A percentile compares a stretch with the other conserved stretches of the same genome.
phyloP scores from a whole-genome alignment of 495 filamentous ascomycete species.

The Penicillium canariense region DNA sequence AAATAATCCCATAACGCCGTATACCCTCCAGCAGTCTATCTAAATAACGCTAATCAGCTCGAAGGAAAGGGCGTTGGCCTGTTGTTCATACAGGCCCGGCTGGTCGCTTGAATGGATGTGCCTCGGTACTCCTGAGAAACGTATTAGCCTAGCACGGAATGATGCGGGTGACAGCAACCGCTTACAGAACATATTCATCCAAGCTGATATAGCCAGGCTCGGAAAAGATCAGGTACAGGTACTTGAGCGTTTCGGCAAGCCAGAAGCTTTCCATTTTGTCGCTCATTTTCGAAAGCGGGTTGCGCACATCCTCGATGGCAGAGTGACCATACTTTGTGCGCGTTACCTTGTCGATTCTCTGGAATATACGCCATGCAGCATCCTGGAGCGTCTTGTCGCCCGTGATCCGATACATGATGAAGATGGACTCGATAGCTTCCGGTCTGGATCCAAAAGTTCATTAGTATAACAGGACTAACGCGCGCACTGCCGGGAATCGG shows the following conservation, averaged over 20 bases:
- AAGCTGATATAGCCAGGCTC: conserved; percentile 65
- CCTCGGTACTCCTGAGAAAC: conserved; percentile 64
- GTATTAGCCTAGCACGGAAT: conserved; percentile 12
- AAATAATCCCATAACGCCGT: too few species aligned
- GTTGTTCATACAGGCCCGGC: background rate
- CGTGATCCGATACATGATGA: conserved; percentile 73
- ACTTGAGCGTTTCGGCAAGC: conserved; percentile 84
- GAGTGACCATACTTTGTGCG: conserved; percentile 58
- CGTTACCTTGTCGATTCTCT: conserved; percentile 58
- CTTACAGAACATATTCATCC: conserved; percentile 65
- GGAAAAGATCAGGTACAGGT: conserved; percentile 87
- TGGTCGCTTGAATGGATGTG: conserved; percentile 65
- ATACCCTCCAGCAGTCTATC: too few species aligned
- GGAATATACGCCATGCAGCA: conserved; percentile 75
- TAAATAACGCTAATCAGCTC: background rate
- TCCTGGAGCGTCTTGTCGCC: conserved; percentile 65
- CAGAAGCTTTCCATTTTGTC: conserved; percentile 59
- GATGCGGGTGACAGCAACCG: background rate
- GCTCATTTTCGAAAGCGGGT: conserved; percentile 26
- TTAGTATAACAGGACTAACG: background rate
- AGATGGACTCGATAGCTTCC: conserved; percentile 71
- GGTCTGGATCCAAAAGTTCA: conserved; percentile 40
- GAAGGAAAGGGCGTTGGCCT: background rate
- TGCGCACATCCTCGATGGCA: conserved; percentile 56
- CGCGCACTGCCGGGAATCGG: background rate